phyloP scores from a whole-genome alignment of 2,329 filamentous ascomycete species.

The Ophiostoma novo-ulmi region DNA sequence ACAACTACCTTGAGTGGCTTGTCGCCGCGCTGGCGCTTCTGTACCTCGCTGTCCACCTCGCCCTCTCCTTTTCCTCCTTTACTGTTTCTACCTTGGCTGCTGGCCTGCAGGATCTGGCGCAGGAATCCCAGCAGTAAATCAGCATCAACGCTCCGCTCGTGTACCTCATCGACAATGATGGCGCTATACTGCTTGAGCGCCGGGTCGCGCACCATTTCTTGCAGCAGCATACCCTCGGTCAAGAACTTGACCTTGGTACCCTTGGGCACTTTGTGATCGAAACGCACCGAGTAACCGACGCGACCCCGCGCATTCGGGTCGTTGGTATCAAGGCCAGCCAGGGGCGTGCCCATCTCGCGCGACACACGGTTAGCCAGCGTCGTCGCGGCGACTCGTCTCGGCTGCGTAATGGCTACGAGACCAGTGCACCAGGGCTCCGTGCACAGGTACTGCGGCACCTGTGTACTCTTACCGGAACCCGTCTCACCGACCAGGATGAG shows the following conservation, averaged over 20 bases:
- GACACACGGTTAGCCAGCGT: slow-evolving; percentile 84
- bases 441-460: slow-evolving; percentile 85
- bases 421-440: slow-evolving; percentile 80
- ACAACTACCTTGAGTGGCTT: slow-evolving; percentile 82
- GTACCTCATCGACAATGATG: slow-evolving; percentile 91
- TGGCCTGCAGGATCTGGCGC: slow-evolving; percentile 55
- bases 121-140: slow-evolving; percentile 87
- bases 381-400: slow-evolving; percentile 86
- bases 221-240: slow-evolving; percentile 92
- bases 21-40: slow-evolving; percentile 49
- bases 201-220: slow-evolving; percentile 85
- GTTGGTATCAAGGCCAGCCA: slow-evolving; percentile 32
- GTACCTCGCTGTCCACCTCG: not conserved
- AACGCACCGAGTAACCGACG: slow-evolving; percentile 92
- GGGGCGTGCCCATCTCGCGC: slow-evolving; percentile 60
- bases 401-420: slow-evolving; percentile 89
- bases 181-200: slow-evolving; percentile 79
- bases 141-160: slow-evolving; percentile 91
- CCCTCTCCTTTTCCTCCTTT: not conserved
- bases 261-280: slow-evolving; percentile 78
- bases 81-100: not conserved
- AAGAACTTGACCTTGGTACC: slow-evolving; percentile 87
- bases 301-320: slow-evolving; percentile 40
- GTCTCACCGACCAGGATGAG: slow-evolving; percentile 89
- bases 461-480: slow-evolving; percentile 93